Evolutionary conservation across 2,329 filamentous ascomycete genomes (phyloP).

Genomic region (Eutypa lata): DNA sequence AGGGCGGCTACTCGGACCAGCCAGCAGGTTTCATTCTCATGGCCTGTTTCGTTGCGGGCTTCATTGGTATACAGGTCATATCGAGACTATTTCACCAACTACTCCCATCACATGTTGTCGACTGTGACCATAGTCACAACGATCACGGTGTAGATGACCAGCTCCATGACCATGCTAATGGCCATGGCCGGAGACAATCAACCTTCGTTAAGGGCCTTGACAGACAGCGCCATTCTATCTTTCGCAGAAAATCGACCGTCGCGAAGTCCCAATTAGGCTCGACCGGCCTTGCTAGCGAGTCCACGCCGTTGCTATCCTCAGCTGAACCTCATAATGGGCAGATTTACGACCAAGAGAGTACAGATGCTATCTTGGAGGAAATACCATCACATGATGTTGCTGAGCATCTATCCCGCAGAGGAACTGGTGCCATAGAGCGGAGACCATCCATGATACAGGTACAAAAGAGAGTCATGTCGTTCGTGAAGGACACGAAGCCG

Average conservation of each 20-base stretch:
- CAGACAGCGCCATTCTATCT: constrained; percentile 11
- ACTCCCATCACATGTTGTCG: constrained; percentile 76
- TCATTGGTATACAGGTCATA: constrained; percentile 70
- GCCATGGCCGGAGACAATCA: constrained; percentile 18
- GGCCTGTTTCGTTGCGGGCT: constrained; percentile 66
- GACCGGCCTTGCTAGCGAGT: constrained; percentile 33
- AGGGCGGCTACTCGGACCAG: constrained; percentile 64
- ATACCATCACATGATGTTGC: constrained; percentile 11
- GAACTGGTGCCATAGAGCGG: constrained; percentile 32
- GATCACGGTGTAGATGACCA: constrained; percentile 40
- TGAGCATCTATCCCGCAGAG: constrained; percentile 15
- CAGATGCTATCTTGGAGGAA: constrained; percentile 19
- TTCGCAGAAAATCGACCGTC: constrained; percentile 6
- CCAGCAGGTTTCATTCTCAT: constrained; percentile 67
- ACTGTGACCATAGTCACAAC: constrained; percentile 73
- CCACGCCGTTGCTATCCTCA: constrained; percentile 45
- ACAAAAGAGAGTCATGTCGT: constrained; percentile 57
- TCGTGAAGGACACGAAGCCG: constrained; percentile 61
- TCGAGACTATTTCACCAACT: constrained; percentile 70
- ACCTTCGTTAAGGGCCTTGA: constrained; percentile 22
- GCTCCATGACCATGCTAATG: constrained; percentile 20
- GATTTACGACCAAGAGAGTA: constrained; percentile 23
- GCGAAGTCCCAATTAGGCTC: constrained; percentile 10
- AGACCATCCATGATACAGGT: constrained; percentile 54
- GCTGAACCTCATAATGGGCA: constrained; percentile 19